A percentile compares a stretch with the other conserved stretches of the same genome.
Conservation (phyloP, 2,329 filamentous ascomycete genomes). For the Diaporthe humulicola region DNA sequence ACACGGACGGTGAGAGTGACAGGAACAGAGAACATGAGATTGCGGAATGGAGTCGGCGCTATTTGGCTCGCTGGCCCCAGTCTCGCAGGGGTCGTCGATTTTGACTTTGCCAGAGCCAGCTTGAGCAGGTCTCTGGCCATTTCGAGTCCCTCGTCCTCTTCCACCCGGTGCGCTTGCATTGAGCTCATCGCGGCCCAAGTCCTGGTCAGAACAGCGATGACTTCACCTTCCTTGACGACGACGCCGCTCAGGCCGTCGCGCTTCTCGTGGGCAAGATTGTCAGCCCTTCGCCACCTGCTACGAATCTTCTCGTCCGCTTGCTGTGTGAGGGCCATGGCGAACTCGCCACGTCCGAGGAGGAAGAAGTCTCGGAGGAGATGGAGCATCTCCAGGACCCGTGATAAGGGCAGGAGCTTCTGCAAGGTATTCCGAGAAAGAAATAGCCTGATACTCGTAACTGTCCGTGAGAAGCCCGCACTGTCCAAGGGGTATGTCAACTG, state of each 20-base stretch:
- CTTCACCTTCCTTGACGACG: conserved; percentile 87
- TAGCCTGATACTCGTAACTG: conserved; percentile 81
- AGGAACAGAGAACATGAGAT: conserved; percentile 84
- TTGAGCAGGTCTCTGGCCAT: conserved; percentile 83
- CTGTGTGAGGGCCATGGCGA: conserved; percentile 86
- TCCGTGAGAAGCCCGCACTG: conserved; percentile 75
- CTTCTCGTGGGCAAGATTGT: conserved; percentile 70
- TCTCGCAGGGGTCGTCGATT: conserved; percentile 54
- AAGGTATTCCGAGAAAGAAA: conserved; percentile 88
- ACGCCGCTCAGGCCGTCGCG: conserved; percentile 72
- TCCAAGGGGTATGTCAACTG: conserved; percentile 81
- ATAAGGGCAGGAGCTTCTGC: conserved; percentile 83
- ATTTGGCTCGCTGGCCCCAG: conserved; percentile 54
- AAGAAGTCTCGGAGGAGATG: conserved; percentile 88
- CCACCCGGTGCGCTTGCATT: conserved; percentile 76
- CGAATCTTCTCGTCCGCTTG: conserved; percentile 86
- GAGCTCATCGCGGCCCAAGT: conserved; percentile 86
- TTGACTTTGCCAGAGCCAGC: conserved; percentile 71
- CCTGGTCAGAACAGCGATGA: conserved; percentile 80
- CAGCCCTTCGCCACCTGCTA: conserved; percentile 77
- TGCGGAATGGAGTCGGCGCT: conserved; percentile 75
- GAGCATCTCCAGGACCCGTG: conserved; percentile 82
- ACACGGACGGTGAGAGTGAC: conserved; percentile 79
- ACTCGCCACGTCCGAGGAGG: conserved; percentile 88
- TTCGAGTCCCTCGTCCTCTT: conserved; percentile 87